These are phyloP conservation scores for Ascochyta fabae DNA, from an alignment of 2,329 filamentous ascomycete genomes.

Conservation along the genomic window DNA sequence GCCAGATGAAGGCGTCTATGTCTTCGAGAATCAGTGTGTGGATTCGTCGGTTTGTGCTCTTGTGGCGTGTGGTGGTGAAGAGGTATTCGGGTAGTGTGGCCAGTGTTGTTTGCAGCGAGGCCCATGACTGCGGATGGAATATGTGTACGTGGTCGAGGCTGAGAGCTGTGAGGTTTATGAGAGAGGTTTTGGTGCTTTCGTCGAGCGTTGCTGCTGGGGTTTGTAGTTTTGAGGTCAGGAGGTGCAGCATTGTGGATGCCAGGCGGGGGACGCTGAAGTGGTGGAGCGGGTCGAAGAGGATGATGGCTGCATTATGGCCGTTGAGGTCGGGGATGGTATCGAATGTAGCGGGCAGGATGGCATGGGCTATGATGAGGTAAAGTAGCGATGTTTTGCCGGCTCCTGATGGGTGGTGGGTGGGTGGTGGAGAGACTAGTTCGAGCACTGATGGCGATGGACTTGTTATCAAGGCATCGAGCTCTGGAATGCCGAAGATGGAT, in stretches of 20 bases:
- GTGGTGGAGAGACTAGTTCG: constrained; percentile 60
- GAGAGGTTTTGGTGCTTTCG: neutral
- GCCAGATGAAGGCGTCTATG: constrained; percentile 56
- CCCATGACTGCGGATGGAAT: constrained; percentile 61
- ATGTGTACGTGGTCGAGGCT: constrained; percentile 64
- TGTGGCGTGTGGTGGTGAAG: constrained; percentile 56
- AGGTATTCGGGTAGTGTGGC: constrained; percentile 58
- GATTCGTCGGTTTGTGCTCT: constrained; percentile 55
- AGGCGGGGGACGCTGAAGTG: constrained; percentile 61
- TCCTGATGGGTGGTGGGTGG: constrained; percentile 47
- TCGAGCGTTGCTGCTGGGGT: neutral
- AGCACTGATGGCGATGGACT: constrained; percentile 40
- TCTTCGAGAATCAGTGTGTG: constrained; percentile 62
- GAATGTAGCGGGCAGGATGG: constrained; percentile 56
- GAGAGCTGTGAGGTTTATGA: constrained; percentile 38
- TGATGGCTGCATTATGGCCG: constrained; percentile 54
- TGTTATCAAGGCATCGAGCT: constrained; percentile 53
- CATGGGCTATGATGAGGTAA: constrained; percentile 60
- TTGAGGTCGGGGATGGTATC: constrained; percentile 32
- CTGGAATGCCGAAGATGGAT: constrained; percentile 51
- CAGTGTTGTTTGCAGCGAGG: constrained; percentile 59
- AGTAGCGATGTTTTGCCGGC: constrained; percentile 66
- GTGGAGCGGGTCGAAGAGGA: constrained; percentile 63
- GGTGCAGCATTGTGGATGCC: constrained; percentile 42
- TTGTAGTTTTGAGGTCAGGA: constrained; percentile 12